Evolutionary conservation across 306 rosid genomes (phyloP).

Genomic region (Cicer yamashitae): DNA sequence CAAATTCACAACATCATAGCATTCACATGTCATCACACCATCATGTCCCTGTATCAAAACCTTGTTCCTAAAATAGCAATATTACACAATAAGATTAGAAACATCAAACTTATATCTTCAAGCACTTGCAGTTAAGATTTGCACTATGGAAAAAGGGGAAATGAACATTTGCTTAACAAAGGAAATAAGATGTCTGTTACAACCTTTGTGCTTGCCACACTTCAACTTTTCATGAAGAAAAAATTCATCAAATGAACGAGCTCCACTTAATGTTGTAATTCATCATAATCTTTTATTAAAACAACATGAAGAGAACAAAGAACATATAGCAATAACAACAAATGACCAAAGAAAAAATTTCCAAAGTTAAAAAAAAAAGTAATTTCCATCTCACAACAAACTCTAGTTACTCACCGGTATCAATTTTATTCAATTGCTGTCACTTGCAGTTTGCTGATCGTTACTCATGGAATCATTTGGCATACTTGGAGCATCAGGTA

Average conservation of each 20-base stretch:
- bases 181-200: not conserved
- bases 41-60: not conserved
- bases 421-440: not conserved
- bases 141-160: not conserved
- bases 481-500: not conserved
- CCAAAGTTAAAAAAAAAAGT: not conserved
- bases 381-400: not conserved
- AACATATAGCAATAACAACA: slow-evolving; percentile 1
- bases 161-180: not conserved
- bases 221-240: not conserved
- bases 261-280: not conserved
- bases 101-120: not conserved
- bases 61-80: not conserved
- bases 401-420: slow-evolving; percentile 6
- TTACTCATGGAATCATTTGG: not conserved
- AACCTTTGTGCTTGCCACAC: not conserved
- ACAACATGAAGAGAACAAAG: not conserved
- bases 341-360: not conserved
- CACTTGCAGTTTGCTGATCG: slow-evolving; percentile 16
- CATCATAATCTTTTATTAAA: not conserved
- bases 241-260: not conserved
- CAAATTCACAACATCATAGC: slow-evolving; percentile 9
- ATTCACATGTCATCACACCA: not conserved
- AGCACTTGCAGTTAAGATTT: not conserved
- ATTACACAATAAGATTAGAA: not conserved